These are phyloP conservation scores for Baffinella frigidus DNA, from an alignment of 208 protist genomes.

Conservation along the genomic window DNA sequence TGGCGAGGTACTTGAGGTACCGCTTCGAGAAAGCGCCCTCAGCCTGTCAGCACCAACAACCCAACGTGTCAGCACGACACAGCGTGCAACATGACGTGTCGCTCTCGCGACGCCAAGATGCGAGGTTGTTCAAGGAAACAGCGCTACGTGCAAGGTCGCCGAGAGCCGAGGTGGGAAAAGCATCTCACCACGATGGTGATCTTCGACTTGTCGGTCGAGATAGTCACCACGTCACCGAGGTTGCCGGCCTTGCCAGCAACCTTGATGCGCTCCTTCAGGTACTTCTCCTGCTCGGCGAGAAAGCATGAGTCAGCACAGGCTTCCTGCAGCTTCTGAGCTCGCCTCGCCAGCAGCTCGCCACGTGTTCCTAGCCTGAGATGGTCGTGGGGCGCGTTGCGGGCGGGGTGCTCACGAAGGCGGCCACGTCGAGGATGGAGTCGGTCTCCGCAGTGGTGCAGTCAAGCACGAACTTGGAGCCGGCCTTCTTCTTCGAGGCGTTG, in stretches of 20 bases:
- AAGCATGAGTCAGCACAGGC: too few relatives aligned
- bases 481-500: slow-evolving; percentile 59
- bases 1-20: slow-evolving; percentile 99
- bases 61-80: background rate
- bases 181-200: slow-evolving; percentile 78
- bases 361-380: background rate
- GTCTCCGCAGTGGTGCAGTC: slow-evolving; percentile 59
- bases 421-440: slow-evolving; percentile 65
- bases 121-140: too few relatives aligned
- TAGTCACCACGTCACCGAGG: slow-evolving; percentile 87
- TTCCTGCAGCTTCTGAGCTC: too few relatives aligned
- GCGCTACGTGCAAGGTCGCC: background rate
- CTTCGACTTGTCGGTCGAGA: slow-evolving; percentile 85
- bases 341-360: background rate
- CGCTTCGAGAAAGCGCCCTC: slow-evolving; percentile 90
- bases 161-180: slow-evolving; percentile 72
- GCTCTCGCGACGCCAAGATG: too few relatives aligned
- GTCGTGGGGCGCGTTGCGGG: too few relatives aligned
- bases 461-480: background rate
- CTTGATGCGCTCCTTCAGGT: slow-evolving; percentile 94
- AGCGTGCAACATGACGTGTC: background rate
- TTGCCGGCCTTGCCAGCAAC: slow-evolving; percentile 95
- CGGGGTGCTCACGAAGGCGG: slow-evolving; percentile 55
- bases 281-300: slow-evolving; percentile 82
- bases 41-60: background rate